phyloP scores from a whole-genome alignment of 495 filamentous ascomycete species.

The Neurospora discreta region DNA sequence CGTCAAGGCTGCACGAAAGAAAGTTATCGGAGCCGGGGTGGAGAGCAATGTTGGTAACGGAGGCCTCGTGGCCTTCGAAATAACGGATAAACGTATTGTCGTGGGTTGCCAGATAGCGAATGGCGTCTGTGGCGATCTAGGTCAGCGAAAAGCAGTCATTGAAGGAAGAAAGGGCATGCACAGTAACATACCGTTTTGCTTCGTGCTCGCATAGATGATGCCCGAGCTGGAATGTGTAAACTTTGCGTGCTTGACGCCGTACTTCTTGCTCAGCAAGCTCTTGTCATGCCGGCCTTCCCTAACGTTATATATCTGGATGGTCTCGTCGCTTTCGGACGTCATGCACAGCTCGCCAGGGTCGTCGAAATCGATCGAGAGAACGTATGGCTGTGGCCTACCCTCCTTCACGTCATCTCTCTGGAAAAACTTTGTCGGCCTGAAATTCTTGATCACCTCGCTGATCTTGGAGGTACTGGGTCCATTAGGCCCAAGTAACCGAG shows the following conservation, averaged over 20 bases:
- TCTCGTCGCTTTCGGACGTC: constrained; percentile 80
- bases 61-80: constrained; percentile 74
- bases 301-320: constrained; percentile 87
- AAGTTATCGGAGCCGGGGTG: constrained; percentile 74
- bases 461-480: constrained; percentile 29
- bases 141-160: neutral
- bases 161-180: neutral
- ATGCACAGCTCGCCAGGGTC: constrained; percentile 85
- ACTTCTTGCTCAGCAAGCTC: constrained; percentile 80
- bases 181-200: constrained; percentile 57
- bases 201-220: constrained; percentile 92
- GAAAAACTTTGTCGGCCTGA: constrained; percentile 41
- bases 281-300: constrained; percentile 82
- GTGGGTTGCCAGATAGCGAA: constrained; percentile 85
- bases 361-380: constrained; percentile 83
- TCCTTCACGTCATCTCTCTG: constrained; percentile 33
- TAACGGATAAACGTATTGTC: constrained; percentile 93
- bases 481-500: constrained; percentile 21
- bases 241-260: constrained; percentile 83
- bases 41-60: constrained; percentile 70
- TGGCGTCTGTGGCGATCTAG: constrained; percentile 47
- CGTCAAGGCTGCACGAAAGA: constrained; percentile 79
- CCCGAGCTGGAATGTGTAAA: constrained; percentile 83
- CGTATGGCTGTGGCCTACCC: constrained; percentile 25
- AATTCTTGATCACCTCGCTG: constrained; percentile 35